phyloP scores from a whole-genome alignment of 257 asterid species.

The Ehretia macrophylla region DNA sequence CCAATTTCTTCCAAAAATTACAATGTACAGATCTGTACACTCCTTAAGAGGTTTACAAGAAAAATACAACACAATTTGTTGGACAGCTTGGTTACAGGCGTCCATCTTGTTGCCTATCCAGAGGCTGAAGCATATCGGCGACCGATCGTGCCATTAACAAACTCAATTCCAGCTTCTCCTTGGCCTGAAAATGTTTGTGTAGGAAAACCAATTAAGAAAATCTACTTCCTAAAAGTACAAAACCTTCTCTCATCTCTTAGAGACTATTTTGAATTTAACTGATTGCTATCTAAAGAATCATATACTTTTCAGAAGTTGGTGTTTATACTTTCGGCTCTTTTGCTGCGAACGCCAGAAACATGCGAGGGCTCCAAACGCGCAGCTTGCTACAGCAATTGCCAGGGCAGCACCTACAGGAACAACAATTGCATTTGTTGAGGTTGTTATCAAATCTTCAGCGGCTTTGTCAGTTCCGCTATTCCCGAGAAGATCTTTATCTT shows the following conservation, averaged over 20 bases:
- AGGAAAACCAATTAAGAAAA: constrained; percentile 31
- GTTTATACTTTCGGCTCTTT: constrained; percentile 89
- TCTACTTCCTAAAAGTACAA: constrained; percentile 36
- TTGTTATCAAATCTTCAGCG: constrained; percentile 46
- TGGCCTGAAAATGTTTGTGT: constrained; percentile 67
- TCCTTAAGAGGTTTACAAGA: background rate
- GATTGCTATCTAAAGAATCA: constrained; percentile 32
- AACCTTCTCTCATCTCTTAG: constrained; percentile 6
- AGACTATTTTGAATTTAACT: constrained; percentile 3
- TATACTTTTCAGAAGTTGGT: constrained; percentile 61
- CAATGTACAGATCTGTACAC: background rate
- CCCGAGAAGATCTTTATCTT: constrained; percentile 45
- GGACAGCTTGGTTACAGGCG: background rate
- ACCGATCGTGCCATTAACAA: constrained; percentile 23
- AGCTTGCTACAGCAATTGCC: constrained; percentile 94
- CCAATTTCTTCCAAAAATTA: background rate
- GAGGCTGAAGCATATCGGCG: background rate
- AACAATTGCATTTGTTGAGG: constrained; percentile 57
- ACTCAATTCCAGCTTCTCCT: constrained; percentile 85
- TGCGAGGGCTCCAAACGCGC: constrained; percentile 88
- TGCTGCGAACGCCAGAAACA: constrained; percentile 97
- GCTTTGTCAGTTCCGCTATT: constrained; percentile 18
- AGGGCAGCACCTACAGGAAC: constrained; percentile 95
- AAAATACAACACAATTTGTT: background rate
- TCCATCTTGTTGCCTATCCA: constrained; percentile 4